Percentiles rank a stretch among this genome's conserved stretches.
These are phyloP conservation scores for Salmacisia buchloeana DNA, from an alignment of 1,284 basidiomycete species.

Conservation along the genomic window DNA sequence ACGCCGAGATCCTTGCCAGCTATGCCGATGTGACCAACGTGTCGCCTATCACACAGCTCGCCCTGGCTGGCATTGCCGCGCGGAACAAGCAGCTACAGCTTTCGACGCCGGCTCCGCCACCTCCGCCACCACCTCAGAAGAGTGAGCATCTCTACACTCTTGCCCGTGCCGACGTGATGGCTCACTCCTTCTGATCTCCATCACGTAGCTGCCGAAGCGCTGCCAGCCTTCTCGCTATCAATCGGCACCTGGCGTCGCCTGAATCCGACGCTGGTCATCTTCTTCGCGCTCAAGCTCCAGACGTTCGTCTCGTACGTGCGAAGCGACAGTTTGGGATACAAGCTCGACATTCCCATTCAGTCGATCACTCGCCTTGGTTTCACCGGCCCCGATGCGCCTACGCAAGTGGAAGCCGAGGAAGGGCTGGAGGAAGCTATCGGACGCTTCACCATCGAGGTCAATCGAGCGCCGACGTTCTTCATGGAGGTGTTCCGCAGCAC, in stretches of 20 bases:
- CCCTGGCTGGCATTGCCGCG: slow-evolving; percentile 1
- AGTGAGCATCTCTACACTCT: background rate
- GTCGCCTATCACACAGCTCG: slow-evolving; percentile 8
- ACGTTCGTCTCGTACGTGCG: slow-evolving; percentile 35
- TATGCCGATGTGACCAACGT: background rate
- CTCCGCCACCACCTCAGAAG: background rate
- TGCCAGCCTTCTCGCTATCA: slow-evolving; percentile 29
- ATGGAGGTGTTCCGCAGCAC: slow-evolving; percentile 40
- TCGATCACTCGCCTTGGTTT: slow-evolving; percentile 21
- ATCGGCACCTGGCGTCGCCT: slow-evolving; percentile 40
- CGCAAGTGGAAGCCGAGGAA: slow-evolving; percentile 29
- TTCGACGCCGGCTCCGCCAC: background rate
- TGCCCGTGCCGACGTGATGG: background rate
- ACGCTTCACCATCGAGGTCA: slow-evolving; percentile 29
- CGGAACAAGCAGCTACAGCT: slow-evolving; percentile 6
- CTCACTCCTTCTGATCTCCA: background rate
- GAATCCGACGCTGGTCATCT: slow-evolving; percentile 32
- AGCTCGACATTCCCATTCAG: slow-evolving; percentile 35
- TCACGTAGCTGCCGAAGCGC: slow-evolving; percentile 22
- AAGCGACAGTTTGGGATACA: slow-evolving; percentile 39
- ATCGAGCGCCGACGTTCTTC: slow-evolving; percentile 37
- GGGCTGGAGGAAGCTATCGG: slow-evolving; percentile 28
- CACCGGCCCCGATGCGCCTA: slow-evolving; percentile 8
- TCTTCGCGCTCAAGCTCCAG: slow-evolving; percentile 33
- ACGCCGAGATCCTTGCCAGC: background rate